phyloP scores from a whole-genome alignment of 2,329 filamentous ascomycete species.

The Arthroderma sp. region DNA sequence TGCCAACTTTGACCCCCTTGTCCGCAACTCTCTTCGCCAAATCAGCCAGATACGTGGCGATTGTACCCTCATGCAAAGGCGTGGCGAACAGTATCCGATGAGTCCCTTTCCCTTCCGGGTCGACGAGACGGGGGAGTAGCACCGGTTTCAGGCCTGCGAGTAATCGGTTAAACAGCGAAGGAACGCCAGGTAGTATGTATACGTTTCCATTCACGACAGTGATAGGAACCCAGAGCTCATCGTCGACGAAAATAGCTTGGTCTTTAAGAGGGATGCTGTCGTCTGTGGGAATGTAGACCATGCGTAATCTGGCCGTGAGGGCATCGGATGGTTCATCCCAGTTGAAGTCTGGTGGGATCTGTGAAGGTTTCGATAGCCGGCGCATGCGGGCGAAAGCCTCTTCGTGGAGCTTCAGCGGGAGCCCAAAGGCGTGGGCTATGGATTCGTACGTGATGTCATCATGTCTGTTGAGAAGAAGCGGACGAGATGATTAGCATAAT shows the following conservation, averaged over 20 bases:
- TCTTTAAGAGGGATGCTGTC: slow-evolving; percentile 48
- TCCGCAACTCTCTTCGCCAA: slow-evolving; percentile 60
- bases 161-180: slow-evolving; percentile 66
- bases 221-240: slow-evolving; percentile 84
- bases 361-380: slow-evolving; percentile 58
- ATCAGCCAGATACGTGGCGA: slow-evolving; percentile 71
- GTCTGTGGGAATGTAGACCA: slow-evolving; percentile 78
- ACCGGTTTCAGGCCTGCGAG: slow-evolving; percentile 62
- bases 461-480: slow-evolving; percentile 44
- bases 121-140: slow-evolving; percentile 56
- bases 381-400: slow-evolving; percentile 74
- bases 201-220: slow-evolving; percentile 82
- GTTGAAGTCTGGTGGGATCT: slow-evolving; percentile 60
- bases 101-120: slow-evolving; percentile 71
- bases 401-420: slow-evolving; percentile 65
- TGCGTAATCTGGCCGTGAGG: slow-evolving; percentile 69
- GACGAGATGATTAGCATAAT: neutral
- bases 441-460: slow-evolving; percentile 96
- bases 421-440: slow-evolving; percentile 75
- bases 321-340: slow-evolving; percentile 74
- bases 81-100: slow-evolving; percentile 73
- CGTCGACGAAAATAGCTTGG: slow-evolving; percentile 65
- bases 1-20: slow-evolving; percentile 81
- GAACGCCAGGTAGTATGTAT: slow-evolving; percentile 84
- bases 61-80: slow-evolving; percentile 69